Conservation (phyloP, 495 filamentous ascomycete genomes). For the Poronia punctata region DNA sequence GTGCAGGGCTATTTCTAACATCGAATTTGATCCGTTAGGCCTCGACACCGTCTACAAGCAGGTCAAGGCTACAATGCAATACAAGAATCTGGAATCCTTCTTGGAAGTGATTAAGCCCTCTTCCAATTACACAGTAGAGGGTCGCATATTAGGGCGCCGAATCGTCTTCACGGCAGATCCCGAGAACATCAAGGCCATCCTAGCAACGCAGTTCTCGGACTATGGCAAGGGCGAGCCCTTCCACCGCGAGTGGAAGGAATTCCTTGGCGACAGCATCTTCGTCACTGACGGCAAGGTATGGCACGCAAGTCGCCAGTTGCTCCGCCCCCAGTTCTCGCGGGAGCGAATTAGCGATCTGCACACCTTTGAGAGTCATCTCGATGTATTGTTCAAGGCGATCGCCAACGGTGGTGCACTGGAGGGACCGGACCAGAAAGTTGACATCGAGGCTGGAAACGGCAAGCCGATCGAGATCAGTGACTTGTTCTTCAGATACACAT, state of each 20-base stretch:
- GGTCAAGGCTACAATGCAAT: slow-evolving; percentile 39
- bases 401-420: slow-evolving; percentile 47
- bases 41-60: slow-evolving; percentile 53
- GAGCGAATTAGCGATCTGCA: slow-evolving; percentile 76
- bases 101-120: slow-evolving; percentile 33
- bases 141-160: slow-evolving; percentile 47
- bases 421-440: slow-evolving; percentile 35
- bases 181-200: slow-evolving; percentile 79
- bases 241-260: slow-evolving; percentile 62
- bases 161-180: slow-evolving; percentile 64
- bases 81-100: slow-evolving; percentile 59
- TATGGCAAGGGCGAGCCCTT: slow-evolving; percentile 67
- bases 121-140: slow-evolving; percentile 52
- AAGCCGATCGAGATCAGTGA: slow-evolving; percentile 58
- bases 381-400: slow-evolving; percentile 53
- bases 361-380: slow-evolving; percentile 70
- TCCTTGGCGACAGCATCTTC: slow-evolving; percentile 77
- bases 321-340: slow-evolving; percentile 77
- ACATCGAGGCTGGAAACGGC: slow-evolving; percentile 39
- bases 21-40: slow-evolving; percentile 32
- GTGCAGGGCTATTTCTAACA: neutral
- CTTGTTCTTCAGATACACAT: slow-evolving; percentile 72
- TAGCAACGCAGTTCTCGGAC: slow-evolving; percentile 70
- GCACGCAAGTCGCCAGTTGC: slow-evolving; percentile 67
- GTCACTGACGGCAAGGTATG: slow-evolving; percentile 66